These are phyloP conservation scores for Warburgia ugandensis DNA, from an alignment of 164 flowering plant genomes.

Conservation along the genomic window DNA sequence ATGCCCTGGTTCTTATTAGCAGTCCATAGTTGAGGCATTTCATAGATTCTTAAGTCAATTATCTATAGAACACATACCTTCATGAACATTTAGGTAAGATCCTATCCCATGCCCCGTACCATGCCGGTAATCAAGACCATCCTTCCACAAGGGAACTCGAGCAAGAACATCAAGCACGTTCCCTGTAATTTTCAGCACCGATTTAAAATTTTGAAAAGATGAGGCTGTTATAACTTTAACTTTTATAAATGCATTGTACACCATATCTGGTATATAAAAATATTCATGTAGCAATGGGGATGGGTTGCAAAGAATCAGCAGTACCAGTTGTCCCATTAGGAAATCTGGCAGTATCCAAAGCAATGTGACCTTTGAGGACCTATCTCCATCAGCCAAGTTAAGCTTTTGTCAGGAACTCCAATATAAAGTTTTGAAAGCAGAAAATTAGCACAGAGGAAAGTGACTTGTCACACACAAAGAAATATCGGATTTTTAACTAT, in stretches of 20 bases:
- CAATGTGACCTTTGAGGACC: slow-evolving; percentile 98
- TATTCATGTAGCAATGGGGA: too few species aligned
- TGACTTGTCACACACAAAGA: not conserved
- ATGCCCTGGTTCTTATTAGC: not conserved
- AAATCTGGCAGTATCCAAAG: slow-evolving; percentile 77
- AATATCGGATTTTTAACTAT: too few species aligned
- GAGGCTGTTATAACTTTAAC: too few species aligned
- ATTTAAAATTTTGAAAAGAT: too few species aligned
- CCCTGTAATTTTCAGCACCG: too few species aligned
- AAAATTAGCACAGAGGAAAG: not conserved
- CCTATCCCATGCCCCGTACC: slow-evolving; percentile 99
- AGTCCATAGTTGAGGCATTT: not conserved
- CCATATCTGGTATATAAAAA: too few species aligned
- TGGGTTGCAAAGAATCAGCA: not conserved
- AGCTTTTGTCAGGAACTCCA: slow-evolving; percentile 5
- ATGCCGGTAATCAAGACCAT: slow-evolving; percentile 97
- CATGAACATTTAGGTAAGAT: slow-evolving; percentile 88
- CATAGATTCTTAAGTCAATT: not conserved
- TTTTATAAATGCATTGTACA: too few species aligned
- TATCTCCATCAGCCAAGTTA: slow-evolving; percentile 21
- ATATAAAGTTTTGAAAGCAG: slow-evolving; percentile 2
- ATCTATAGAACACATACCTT: slow-evolving; percentile 54
- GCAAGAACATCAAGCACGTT: slow-evolving; percentile 86
- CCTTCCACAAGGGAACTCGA: slow-evolving; percentile 80
- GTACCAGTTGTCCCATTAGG: slow-evolving; percentile 94